Evolutionary conservation across 2,329 filamentous ascomycete genomes (phyloP).

Genomic region (Aureobasidium uvarum): DNA sequence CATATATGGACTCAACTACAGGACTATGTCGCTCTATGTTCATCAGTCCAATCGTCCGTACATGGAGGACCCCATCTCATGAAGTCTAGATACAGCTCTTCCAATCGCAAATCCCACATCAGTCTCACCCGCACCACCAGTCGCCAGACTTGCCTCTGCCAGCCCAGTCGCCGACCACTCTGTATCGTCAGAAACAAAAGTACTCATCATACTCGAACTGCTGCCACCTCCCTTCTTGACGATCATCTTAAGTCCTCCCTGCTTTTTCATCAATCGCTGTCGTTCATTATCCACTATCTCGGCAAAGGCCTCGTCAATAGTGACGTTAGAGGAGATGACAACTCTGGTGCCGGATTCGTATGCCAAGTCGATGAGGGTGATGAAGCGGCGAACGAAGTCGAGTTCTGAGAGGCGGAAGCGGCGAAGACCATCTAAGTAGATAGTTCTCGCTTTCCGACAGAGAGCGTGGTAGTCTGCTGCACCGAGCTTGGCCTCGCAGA

Average conservation of each 20-base stretch:
- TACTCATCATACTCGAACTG: conserved; percentile 35
- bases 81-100: conserved; percentile 33
- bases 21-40: too few relatives aligned
- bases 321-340: conserved; percentile 40
- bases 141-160: conserved; percentile 33
- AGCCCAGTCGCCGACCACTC: conserved; percentile 36
- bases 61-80: conserved; percentile 33
- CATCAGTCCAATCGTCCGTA: background rate
- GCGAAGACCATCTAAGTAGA: conserved; percentile 32
- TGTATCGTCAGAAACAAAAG: conserved; percentile 34
- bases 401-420: conserved; percentile 50
- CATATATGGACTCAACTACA: too few relatives aligned
- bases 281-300: conserved; percentile 32
- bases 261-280: conserved; percentile 25
- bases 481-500: conserved; percentile 63
- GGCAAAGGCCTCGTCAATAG: conserved; percentile 32
- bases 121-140: conserved; percentile 35
- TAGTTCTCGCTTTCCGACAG: conserved; percentile 28
- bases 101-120: conserved; percentile 36
- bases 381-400: conserved; percentile 67
- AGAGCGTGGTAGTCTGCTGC: conserved; percentile 79
- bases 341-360: conserved; percentile 75
- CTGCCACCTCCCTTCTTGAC: conserved; percentile 35
- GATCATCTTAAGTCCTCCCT: conserved; percentile 29
- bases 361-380: conserved; percentile 72